phyloP scores from a whole-genome alignment of 371 early-diverging fungal species.

The Parasitella parasitica region DNA sequence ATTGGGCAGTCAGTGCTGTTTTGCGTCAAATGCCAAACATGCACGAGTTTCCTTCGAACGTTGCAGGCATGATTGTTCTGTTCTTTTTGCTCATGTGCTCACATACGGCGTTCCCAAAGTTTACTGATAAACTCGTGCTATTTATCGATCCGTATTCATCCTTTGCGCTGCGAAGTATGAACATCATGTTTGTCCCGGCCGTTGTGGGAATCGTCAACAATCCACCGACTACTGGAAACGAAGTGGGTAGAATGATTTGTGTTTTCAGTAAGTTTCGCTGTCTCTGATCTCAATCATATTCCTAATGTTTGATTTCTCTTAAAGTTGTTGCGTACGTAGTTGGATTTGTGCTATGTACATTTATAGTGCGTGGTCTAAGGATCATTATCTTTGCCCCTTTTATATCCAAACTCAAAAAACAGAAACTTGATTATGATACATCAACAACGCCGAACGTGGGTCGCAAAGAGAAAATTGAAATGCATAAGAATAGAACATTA shows the following conservation, averaged over 20 bases:
- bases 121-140: constrained; percentile 20
- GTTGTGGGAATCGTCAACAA: constrained; percentile 20
- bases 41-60: constrained; percentile 27
- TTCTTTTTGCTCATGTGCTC: constrained; percentile 19
- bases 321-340: constrained; percentile 23
- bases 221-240: constrained; percentile 21
- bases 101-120: constrained; percentile 4
- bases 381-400: background rate
- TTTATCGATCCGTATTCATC: constrained; percentile 25
- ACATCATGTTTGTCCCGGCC: constrained; percentile 32
- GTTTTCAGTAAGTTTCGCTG: constrained; percentile 21
- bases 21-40: constrained; percentile 27
- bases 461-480: background rate
- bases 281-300: background rate
- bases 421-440: background rate
- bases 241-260: constrained; percentile 32
- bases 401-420: background rate
- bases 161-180: constrained; percentile 30
- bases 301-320: background rate
- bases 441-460: background rate
- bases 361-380: constrained; percentile 11
- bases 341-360: constrained; percentile 9
- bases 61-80: constrained; percentile 33
- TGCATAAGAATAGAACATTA: background rate
- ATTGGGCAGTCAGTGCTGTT: constrained; percentile 27